Evolutionary conservation across 495 filamentous ascomycete genomes (phyloP).

Genomic region (Saxophila tyrrhenica): DNA sequence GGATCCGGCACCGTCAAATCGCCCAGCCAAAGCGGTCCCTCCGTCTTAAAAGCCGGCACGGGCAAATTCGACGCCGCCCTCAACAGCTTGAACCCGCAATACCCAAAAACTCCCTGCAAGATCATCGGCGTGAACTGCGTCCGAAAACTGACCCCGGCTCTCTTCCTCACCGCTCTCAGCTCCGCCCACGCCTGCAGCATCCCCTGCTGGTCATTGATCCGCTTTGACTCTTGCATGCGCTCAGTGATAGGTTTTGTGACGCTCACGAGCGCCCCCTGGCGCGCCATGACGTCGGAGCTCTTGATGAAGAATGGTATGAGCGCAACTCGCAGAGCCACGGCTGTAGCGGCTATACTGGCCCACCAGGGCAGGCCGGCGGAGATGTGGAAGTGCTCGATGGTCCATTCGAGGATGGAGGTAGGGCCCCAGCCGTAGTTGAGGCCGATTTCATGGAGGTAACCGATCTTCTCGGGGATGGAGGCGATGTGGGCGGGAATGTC

Average conservation of each 20-base stretch:
- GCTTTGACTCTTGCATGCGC: constrained; percentile 34
- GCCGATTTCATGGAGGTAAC: constrained; percentile 71
- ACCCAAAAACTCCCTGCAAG: constrained; percentile 58
- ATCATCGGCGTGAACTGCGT: constrained; percentile 47
- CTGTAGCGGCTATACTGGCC: constrained; percentile 53
- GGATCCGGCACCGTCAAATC: constrained; percentile 76
- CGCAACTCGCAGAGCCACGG: constrained; percentile 49
- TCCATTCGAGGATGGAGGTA: constrained; percentile 54
- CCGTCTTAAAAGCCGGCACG: constrained; percentile 61
- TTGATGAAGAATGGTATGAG: constrained; percentile 54
- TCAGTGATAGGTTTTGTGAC: constrained; percentile 39
- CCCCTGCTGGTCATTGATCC: constrained; percentile 31
- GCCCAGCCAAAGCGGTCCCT: constrained; percentile 62
- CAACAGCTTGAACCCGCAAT: constrained; percentile 68
- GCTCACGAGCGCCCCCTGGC: constrained; percentile 37
- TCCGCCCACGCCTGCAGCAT: constrained; percentile 35
- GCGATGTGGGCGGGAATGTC: neutral
- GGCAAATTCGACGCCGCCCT: constrained; percentile 64
- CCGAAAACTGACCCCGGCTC: constrained; percentile 42
- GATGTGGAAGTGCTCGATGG: constrained; percentile 74
- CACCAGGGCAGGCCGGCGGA: constrained; percentile 68
- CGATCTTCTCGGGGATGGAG: constrained; percentile 57
- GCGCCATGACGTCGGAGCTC: constrained; percentile 47
- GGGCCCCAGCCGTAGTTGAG: constrained; percentile 78
- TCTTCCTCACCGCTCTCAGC: constrained; percentile 37